phyloP scores from a whole-genome alignment of 163 green algal species.

The Dunaliella salina region DNA sequence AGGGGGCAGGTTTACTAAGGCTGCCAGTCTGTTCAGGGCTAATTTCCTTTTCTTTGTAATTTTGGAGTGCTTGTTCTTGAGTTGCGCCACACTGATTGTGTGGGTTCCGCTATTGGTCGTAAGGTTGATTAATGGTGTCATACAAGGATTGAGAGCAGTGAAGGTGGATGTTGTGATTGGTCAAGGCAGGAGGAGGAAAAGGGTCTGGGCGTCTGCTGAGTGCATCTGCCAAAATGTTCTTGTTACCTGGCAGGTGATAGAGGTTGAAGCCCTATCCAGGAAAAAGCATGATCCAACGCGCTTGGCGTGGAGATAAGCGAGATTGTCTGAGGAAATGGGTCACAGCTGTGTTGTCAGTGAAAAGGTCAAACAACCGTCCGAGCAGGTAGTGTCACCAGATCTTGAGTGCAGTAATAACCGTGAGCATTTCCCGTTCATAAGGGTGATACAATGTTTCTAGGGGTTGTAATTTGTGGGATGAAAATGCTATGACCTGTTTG shows the following conservation, averaged over 20 bases:
- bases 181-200: not conserved
- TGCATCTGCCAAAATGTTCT: slow-evolving; percentile 19
- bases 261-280: slow-evolving; percentile 2
- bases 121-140: not conserved
- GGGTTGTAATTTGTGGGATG: slow-evolving; percentile 1
- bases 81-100: too few species aligned
- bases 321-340: slow-evolving; percentile 9
- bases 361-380: not conserved
- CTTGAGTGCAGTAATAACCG: not conserved
- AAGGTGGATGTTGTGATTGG: not conserved
- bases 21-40: too few species aligned
- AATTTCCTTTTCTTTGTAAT: too few species aligned
- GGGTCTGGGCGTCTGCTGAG: not conserved
- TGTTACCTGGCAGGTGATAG: slow-evolving; percentile 1
- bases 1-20: too few species aligned
- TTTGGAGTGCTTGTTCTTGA: too few species aligned
- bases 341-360: slow-evolving; percentile 17
- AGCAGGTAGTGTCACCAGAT: too few species aligned
- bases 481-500: not conserved
- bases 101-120: too few species aligned
- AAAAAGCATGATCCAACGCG: slow-evolving; percentile 14
- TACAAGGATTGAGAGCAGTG: not conserved
- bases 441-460: slow-evolving; percentile 13
- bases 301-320: not conserved
- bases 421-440: slow-evolving; percentile 14